Evolutionary conservation across 257 asterid species (phyloP).

Genomic region (Mitragyna speciosa): DNA sequence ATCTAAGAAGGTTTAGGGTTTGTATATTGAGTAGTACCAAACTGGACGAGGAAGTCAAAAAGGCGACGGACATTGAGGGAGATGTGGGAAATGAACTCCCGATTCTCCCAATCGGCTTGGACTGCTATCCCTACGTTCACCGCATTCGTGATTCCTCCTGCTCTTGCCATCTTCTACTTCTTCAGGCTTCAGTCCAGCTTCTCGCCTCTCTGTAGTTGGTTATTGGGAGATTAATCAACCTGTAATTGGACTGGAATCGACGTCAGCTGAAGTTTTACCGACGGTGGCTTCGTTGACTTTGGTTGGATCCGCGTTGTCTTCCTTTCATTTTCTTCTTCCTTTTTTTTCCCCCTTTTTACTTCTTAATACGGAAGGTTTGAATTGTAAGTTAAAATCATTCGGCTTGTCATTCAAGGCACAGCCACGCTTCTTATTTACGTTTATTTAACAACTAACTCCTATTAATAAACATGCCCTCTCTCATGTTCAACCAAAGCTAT

Average conservation of each 20-base stretch:
- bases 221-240: not conserved
- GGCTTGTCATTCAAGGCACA: not conserved
- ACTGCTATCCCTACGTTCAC: constrained; percentile 96
- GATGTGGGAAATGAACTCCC: constrained; percentile 83
- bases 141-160: constrained; percentile 88
- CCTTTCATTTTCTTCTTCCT: too few relatives aligned
- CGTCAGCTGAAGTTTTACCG: too few relatives aligned
- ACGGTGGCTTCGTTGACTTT: not conserved
- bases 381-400: not conserved
- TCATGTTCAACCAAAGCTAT: too few relatives aligned
- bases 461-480: too few relatives aligned
- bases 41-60: constrained; percentile 86
- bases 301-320: not conserved
- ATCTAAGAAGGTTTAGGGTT: too few relatives aligned
- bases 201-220: not conserved
- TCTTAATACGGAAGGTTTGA: too few relatives aligned
- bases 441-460: too few relatives aligned
- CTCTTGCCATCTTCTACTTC: constrained; percentile 54
- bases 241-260: too few relatives aligned
- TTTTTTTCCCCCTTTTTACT: not conserved
- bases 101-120: constrained; percentile 98
- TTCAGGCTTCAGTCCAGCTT: not conserved
- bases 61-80: constrained; percentile 89
- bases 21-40: constrained; percentile 38
- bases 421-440: not conserved